Evolutionary conservation across 306 rosid species (phyloP), one percentile per base, ranked within the genome.

Genomic region (Abrus pulchellus): DNA sequence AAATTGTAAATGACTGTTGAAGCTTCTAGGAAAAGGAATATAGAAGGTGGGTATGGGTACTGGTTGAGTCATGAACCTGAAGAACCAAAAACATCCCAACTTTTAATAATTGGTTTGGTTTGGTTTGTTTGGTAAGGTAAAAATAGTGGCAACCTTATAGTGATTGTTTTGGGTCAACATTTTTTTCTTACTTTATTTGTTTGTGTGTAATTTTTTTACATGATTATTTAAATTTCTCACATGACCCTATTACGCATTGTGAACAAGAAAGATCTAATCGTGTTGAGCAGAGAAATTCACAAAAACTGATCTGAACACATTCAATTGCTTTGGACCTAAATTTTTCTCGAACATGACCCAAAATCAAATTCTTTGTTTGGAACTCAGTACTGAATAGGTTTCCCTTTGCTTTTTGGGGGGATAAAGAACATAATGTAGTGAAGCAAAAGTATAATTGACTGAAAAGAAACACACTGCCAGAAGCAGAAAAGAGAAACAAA

Each of bases 401-500:
- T n/a, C 5, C 6, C 5, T 27, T 38, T 50, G 49, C 36, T 36
- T 2, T 53, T 49, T 49, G 57, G 45, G 57, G 45, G n/a, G 10
- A 41, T 45, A 38, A 38, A 29, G 4, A 29, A 63, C 43, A 56
- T 9, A 34, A 65, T 29, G 45, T 8, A 40, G 73, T 53, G 56
- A 7, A 43, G 45, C 20, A 14, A 9, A 79, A 79, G 32, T 43
- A 63, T 50, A 40, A 20, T 14, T 41, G 45, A 72, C 6, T 59
- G 59, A 38, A 30, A 52, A 40, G 66, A 72, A 43, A 8, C 11
- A 12, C 11, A 20, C 32, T 1, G 20, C 62, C 12, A 9, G 28
- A 33, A 40, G 54, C 67, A 30, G 50, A 41, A 70, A 74, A 49
- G 40, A 82, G 66, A 75, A 76, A 28, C 65, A 68, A 49, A 76